These are phyloP conservation scores for Uronychia binucleata DNA, from an alignment of 73 alveolate species.

Conservation along the genomic window DNA sequence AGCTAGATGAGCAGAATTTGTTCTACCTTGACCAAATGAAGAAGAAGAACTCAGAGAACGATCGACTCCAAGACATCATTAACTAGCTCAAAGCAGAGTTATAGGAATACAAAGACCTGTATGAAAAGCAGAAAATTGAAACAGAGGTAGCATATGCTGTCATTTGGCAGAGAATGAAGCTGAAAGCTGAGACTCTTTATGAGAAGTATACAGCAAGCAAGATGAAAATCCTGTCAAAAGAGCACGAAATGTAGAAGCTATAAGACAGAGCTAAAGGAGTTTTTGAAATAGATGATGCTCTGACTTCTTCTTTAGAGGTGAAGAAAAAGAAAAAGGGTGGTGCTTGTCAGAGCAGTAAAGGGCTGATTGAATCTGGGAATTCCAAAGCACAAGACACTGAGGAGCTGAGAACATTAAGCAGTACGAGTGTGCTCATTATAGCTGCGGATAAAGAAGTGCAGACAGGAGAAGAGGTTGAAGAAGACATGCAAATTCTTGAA, in stretches of 20 bases:
- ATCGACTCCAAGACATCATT: neutral
- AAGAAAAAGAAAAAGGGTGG: no score
- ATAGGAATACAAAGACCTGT: neutral
- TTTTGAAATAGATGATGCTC: no score
- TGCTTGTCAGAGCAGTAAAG: no score
- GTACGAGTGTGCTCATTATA: neutral
- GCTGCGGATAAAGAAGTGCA: neutral
- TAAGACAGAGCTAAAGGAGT: no score
- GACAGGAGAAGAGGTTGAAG: neutral
- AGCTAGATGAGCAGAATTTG: conserved; percentile 17
- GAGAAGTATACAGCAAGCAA: neutral
- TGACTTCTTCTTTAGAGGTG: no score
- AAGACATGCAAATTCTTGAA: neutral
- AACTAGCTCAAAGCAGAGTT: neutral
- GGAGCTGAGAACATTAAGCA: neutral
- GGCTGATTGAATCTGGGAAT: neutral
- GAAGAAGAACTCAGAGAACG: conserved; percentile 13
- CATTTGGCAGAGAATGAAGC: neutral
- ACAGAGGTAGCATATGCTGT: neutral
- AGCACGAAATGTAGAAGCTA: neutral
- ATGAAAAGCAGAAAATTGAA: neutral
- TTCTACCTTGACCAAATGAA: conserved; percentile 20
- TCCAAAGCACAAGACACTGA: neutral
- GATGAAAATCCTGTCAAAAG: neutral
- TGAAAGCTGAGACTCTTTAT: neutral